Conservation (phyloP, 179 eudicot species). For the Drosera spatulata region DNA sequence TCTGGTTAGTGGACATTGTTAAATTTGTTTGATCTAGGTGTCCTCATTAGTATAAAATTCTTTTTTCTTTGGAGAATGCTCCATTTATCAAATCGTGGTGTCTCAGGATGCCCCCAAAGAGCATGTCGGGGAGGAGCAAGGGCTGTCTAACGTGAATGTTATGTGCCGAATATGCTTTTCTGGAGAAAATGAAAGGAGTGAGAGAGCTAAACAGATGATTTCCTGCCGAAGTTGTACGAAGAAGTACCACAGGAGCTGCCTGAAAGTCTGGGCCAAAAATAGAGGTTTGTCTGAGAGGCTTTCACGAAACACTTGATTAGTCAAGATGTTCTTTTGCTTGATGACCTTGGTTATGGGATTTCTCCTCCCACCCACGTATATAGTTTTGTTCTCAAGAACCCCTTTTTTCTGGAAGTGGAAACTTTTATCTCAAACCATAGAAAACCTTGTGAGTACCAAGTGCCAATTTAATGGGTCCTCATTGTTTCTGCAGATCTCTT, state of each 20-base stretch:
- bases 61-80: not conserved
- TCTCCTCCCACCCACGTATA: no score
- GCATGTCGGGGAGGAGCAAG: slow-evolving; percentile 54
- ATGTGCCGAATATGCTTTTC: slow-evolving; percentile 89
- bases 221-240: slow-evolving; percentile 79
- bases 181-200: slow-evolving; percentile 86
- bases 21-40: no score
- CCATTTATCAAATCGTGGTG: not conserved
- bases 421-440: no score
- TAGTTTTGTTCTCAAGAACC: no score
- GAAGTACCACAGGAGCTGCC: slow-evolving; percentile 83
- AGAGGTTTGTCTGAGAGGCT: slow-evolving; percentile 45
- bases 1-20: no score
- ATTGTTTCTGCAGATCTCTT: slow-evolving; percentile 57
- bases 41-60: no score
- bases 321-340: no score
- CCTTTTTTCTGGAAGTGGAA: no score
- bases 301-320: no score
- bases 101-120: slow-evolving; percentile 46
- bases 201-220: slow-evolving; percentile 85
- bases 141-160: slow-evolving; percentile 40
- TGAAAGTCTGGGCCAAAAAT: slow-evolving; percentile 78
- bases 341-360: no score
- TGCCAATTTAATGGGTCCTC: no score
- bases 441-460: no score